Evolutionary conservation across 345 rosid species (phyloP).

Genomic region (Theobroma cacao): DNA sequence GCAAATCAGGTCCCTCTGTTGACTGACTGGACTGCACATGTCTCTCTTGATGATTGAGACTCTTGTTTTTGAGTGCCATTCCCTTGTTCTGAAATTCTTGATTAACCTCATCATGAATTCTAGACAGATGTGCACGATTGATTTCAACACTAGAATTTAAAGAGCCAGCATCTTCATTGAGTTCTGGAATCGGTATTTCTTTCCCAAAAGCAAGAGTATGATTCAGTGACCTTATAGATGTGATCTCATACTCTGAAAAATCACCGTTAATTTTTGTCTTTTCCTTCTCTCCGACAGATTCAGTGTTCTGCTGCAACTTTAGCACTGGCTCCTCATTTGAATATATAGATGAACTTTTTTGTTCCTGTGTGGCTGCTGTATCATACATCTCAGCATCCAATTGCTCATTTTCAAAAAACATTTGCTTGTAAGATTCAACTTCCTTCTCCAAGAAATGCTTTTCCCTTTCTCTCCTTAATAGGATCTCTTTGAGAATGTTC

Average conservation of each 20-base stretch:
- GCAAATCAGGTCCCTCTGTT: slow-evolving; percentile 12
- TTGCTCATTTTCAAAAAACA: slow-evolving; percentile 43
- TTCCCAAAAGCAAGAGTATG: slow-evolving; percentile 36
- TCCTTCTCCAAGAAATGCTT: slow-evolving; percentile 69
- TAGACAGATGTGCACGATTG: background rate
- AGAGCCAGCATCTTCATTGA: slow-evolving; percentile 28
- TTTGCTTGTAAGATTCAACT: slow-evolving; percentile 51
- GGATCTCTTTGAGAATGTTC: slow-evolving; percentile 70
- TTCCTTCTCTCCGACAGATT: slow-evolving; percentile 30
- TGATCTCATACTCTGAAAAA: slow-evolving; percentile 26
- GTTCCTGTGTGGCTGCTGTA: slow-evolving; percentile 1
- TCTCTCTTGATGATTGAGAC: slow-evolving; percentile 14
- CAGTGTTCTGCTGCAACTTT: slow-evolving; percentile 17
- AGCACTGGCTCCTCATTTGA: slow-evolving; percentile 22
- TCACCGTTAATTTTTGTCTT: slow-evolving; percentile 12
- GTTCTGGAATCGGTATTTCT: slow-evolving; percentile 36
- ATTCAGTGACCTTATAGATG: slow-evolving; percentile 20
- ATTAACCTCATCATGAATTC: slow-evolving; percentile 15
- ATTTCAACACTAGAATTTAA: slow-evolving; percentile 14
- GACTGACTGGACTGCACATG: slow-evolving; percentile 15
- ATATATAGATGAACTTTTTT: slow-evolving; percentile 23
- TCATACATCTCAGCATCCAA: slow-evolving; percentile 25
- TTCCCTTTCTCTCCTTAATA: slow-evolving; percentile 67
- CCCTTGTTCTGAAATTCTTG: slow-evolving; percentile 23
- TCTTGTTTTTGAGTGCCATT: slow-evolving; percentile 12